Conservation (phyloP, 1,284 basidiomycete species). For the Wolfiporia cocos region DNA sequence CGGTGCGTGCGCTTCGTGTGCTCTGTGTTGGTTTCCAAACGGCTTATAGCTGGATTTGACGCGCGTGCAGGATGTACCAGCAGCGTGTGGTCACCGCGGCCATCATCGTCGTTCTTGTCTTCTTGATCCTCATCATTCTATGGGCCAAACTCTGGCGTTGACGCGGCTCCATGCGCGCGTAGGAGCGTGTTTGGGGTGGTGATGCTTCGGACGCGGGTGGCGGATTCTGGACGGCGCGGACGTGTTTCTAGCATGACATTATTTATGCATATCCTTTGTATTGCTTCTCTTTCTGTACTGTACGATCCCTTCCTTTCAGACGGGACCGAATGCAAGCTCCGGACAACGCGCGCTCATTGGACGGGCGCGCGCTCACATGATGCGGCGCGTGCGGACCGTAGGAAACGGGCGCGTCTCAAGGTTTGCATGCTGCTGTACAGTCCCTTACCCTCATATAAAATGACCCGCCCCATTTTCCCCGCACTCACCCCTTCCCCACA, state of each 20-base stretch:
- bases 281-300: background rate
- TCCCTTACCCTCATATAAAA: conserved; percentile 1
- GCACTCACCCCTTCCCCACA: background rate
- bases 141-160: conserved; percentile 60
- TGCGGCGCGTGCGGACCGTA: too few relatives aligned
- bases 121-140: conserved; percentile 65
- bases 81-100: conserved; percentile 61
- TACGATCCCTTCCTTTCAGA: background rate
- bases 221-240: too few relatives aligned
- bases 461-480: background rate
- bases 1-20: conserved; percentile 38
- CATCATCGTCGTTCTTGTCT: conserved; percentile 52
- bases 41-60: conserved; percentile 32
- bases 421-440: background rate
- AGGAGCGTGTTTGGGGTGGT: too few relatives aligned
- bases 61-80: conserved; percentile 75
- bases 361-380: too few relatives aligned
- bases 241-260: too few relatives aligned
- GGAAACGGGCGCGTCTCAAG: too few relatives aligned
- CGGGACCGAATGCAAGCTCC: too few relatives aligned
- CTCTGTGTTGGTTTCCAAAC: conserved; percentile 4
- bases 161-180: too few relatives aligned
- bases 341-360: too few relatives aligned
- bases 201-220: too few relatives aligned
- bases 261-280: conserved; percentile 5